Evolutionary conservation across 2,329 filamentous ascomycete genomes (phyloP).

Genomic region (Metarhizium robertsii): DNA sequence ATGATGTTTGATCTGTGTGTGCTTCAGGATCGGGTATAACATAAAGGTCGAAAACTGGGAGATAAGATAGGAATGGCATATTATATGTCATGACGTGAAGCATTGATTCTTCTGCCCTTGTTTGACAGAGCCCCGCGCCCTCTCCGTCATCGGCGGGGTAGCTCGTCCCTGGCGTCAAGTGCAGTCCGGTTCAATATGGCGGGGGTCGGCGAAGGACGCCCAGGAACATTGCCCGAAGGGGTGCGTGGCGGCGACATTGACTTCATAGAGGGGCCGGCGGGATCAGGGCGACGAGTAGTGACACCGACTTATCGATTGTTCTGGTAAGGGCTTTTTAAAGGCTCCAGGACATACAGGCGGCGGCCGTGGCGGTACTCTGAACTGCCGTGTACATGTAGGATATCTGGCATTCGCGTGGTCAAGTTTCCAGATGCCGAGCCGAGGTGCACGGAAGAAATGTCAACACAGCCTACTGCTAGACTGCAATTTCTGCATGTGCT

Average conservation of each 20-base stretch:
- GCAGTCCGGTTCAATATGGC: neutral
- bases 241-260: neutral
- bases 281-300: neutral
- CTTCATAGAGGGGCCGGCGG: neutral
- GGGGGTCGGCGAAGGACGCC: neutral
- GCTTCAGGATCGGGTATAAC: no score
- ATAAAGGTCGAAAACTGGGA: no score
- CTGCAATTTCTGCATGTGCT: neutral
- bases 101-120: neutral
- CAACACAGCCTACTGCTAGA: neutral
- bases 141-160: conserved; percentile 7
- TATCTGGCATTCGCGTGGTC: no score
- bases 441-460: neutral
- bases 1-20: no score
- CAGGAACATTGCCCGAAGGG: neutral
- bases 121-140: neutral
- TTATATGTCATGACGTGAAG: neutral
- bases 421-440: no score
- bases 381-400: no score
- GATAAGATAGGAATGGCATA: no score
- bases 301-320: no score
- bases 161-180: neutral
- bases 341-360: no score
- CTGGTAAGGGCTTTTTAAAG: no score
- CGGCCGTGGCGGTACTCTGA: no score